Percentiles rank a stretch among this genome's conserved stretches.
Conservation (phyloP, 805 yeast species). For the Ogataea haglerorum region DNA sequence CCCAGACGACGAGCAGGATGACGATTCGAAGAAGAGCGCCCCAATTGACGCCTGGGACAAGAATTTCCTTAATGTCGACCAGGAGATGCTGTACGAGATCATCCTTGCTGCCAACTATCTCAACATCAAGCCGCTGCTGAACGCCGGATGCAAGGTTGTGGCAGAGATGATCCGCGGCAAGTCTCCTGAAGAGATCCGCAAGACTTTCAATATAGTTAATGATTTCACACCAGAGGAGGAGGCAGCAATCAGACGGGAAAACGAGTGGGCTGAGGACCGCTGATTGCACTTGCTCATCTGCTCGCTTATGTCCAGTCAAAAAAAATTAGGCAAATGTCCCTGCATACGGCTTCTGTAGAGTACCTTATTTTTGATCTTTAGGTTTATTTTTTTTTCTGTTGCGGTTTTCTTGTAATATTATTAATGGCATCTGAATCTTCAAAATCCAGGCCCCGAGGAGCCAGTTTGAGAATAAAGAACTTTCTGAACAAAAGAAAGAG, state of each 20-base stretch:
- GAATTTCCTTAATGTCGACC: constrained; percentile 90
- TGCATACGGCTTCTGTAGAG: not conserved
- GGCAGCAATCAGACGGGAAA: constrained; percentile 82
- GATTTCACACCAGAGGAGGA: constrained; percentile 87
- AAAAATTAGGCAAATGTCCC: not conserved
- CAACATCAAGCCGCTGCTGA: constrained; percentile 69
- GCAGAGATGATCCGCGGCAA: constrained; percentile 83
- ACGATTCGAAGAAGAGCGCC: constrained; percentile 79
- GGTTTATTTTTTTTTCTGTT: not conserved
- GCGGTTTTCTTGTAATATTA: constrained; percentile 3
- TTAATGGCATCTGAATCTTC: constrained; percentile 11
- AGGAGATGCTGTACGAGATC: constrained; percentile 79
- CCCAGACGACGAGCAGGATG: constrained; percentile 77
- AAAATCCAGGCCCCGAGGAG: constrained; percentile 6
- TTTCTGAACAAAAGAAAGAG: constrained; percentile 12
- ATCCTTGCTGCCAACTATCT: constrained; percentile 78
- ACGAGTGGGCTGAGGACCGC: constrained; percentile 90
- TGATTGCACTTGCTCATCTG: constrained; percentile 20
- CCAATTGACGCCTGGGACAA: constrained; percentile 97
- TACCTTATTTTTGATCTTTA: not conserved
- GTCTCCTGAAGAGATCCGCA: constrained; percentile 75
- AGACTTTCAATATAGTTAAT: constrained; percentile 74
- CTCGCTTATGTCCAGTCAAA: not conserved
- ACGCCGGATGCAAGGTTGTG: constrained; percentile 76
- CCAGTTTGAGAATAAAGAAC: constrained; percentile 13